A percentile compares a stretch with the other conserved stretches of the same genome.
Evolutionary conservation across 2,329 filamentous ascomycete genomes (phyloP).

Genomic region (Eutypella sp.): DNA sequence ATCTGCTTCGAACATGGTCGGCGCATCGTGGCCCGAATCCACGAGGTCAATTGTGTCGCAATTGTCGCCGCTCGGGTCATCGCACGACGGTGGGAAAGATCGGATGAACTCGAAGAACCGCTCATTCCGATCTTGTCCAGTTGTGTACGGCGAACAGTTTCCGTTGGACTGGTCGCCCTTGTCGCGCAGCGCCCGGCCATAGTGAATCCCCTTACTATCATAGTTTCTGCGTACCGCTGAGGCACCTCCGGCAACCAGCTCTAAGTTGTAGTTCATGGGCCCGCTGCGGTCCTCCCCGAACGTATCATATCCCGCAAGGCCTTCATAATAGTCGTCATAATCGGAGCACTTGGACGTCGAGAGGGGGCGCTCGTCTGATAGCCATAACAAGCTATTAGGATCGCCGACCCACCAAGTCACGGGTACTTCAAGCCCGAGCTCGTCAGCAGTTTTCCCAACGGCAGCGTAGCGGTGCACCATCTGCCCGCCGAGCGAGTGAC

Average conservation of each 20-base stretch:
- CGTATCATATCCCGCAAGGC: constrained; percentile 4
- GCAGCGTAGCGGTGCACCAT: constrained; percentile 8
- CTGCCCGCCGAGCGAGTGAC: constrained; percentile 9
- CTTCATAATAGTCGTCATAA: constrained; percentile 8
- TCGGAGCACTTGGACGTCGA: constrained; percentile 2
- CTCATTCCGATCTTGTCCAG: constrained; percentile 6
- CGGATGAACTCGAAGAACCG: constrained; percentile 9
- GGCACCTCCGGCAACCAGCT: constrained; percentile 1
- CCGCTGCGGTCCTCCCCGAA: constrained; percentile 3
- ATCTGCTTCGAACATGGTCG: constrained; percentile 5
- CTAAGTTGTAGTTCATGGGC: constrained; percentile 6
- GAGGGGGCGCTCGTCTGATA: constrained; percentile 2
- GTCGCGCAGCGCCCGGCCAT: constrained; percentile 4
- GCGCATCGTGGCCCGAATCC: constrained; percentile 6
- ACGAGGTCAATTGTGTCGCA: constrained; percentile 9
- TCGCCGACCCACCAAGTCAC: constrained; percentile 10
- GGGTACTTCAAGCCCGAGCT: constrained; percentile 2
- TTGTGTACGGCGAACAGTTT: constrained; percentile 4
- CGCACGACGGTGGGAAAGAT: constrained; percentile 4
- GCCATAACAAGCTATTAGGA: constrained; percentile 8
- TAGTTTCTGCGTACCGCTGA: constrained; percentile 5
- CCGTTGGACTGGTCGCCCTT: constrained; percentile 5
- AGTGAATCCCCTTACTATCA: constrained; percentile 4
- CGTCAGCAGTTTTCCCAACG: constrained; percentile 4
- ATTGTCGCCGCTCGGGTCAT: background rate